Base-by-base conservation (phyloP, 306 rosid genomes). In the Canavalia ensiformis region DNA sequence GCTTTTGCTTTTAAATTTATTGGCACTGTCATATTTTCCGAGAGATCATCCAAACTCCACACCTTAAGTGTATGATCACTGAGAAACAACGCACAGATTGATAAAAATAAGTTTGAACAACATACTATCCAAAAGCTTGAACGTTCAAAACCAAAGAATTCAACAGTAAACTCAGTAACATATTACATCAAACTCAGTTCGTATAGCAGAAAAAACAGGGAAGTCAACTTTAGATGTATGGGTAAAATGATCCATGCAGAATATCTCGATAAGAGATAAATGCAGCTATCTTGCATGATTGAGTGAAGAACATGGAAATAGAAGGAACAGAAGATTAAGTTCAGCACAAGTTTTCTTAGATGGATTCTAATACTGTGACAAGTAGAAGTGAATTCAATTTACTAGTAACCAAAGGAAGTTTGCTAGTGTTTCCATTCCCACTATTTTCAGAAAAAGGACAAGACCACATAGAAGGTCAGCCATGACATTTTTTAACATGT, bases 31-130 rank as follows among this genome's bases (percentile, higher is more conserved):
- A 35, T 47, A 80, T 85, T 37, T 41, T 89, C 94, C 39, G 85
- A 76, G 74, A 91, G 84, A 74, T 82, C 93, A 50, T 89, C 91
- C 86, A 91, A 74, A 86, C 90, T 93, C 99, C 99, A 95, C 67
- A 93, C 96, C 87, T 93, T 93, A 56, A 95, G 92, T 37, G 97
- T 95, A 80, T 88, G 96, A 85, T 95, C 99, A 75, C 99, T 95
- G 86, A 67, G 37, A 83, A 75, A 74, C 76, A 75, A 51, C 52
- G 33, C 25, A 71, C 0, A 73, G 50, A 58, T 68, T 11, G 28
- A 70, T 76, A 42, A 87, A 82, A 35, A 78, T 41, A 66, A 29
- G 68, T 75, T 37, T 68, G 30, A 65, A 72, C 47, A 68, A 62
- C 18, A 34, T 3, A 41, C 63, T 35, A 62, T 25, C 8, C 4